These are phyloP conservation scores for Trametes sanguinea DNA, from an alignment of 768 basidiomycete species.

Conservation along the genomic window DNA sequence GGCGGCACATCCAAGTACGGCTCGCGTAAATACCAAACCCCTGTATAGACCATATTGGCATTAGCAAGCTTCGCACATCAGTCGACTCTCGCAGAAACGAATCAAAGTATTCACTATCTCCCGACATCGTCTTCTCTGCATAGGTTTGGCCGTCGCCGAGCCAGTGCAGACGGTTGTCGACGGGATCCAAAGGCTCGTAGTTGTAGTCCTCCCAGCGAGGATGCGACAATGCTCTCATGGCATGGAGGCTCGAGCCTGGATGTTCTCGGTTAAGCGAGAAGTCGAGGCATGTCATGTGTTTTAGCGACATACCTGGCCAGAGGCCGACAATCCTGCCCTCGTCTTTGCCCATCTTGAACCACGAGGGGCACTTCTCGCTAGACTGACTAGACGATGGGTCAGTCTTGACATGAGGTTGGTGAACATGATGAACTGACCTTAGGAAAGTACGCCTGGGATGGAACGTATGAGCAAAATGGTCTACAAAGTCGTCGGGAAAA, in stretches of 20 bases:
- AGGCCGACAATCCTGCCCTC: slow-evolving; percentile 58
- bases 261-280: no score
- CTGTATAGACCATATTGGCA: no score
- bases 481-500: background rate
- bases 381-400: slow-evolving; percentile 46
- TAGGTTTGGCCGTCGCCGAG: slow-evolving; percentile 59
- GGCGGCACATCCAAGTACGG: slow-evolving; percentile 22
- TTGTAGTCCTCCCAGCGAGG: slow-evolving; percentile 66
- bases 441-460: slow-evolving; percentile 47
- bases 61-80: no score
- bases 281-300: no score
- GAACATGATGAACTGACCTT: slow-evolving; percentile 42
- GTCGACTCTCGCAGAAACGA: no score
- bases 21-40: slow-evolving; percentile 27
- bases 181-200: slow-evolving; percentile 47
- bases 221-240: slow-evolving; percentile 45
- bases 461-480: background rate
- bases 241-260: slow-evolving; percentile 51
- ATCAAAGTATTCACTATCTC: slow-evolving; percentile 26
- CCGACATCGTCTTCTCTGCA: slow-evolving; percentile 45
- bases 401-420: no score
- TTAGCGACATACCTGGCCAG: slow-evolving; percentile 50
- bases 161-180: slow-evolving; percentile 55
- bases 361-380: slow-evolving; percentile 59
- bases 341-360: slow-evolving; percentile 61